phyloP scores from a whole-genome alignment of 2,329 filamentous ascomycete genomes.

The Ascochyta clinopodiicola region DNA sequence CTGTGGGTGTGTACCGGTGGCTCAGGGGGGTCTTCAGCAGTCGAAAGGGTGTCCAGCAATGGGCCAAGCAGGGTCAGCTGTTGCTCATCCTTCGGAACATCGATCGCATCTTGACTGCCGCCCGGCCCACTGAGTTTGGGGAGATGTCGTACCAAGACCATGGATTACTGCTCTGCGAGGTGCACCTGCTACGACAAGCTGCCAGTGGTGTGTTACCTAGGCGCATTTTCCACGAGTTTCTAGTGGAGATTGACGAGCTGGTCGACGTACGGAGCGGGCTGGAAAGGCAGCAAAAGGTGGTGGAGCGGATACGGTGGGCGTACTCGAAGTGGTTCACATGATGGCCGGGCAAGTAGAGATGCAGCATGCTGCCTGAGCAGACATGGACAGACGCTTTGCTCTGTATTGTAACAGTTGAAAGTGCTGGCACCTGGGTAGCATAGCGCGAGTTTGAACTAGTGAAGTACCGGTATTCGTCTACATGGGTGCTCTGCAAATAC shows the following conservation, averaged over 20 bases:
- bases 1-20: conserved; percentile 76
- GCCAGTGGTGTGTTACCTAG: conserved; percentile 72
- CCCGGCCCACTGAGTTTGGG: conserved; percentile 69
- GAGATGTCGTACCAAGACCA: conserved; percentile 91
- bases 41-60: conserved; percentile 70
- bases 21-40: conserved; percentile 72
- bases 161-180: conserved; percentile 86
- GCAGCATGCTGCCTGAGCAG: not conserved
- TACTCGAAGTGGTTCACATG: conserved; percentile 74
- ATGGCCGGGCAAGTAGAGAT: not conserved
- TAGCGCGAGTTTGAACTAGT: no score
- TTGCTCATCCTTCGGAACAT: conserved; percentile 85
- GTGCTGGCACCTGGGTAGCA: not conserved
- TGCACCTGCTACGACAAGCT: conserved; percentile 78
- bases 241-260: conserved; percentile 86
- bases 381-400: not conserved
- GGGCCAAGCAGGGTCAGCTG: conserved; percentile 71
- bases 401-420: not conserved
- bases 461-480: no score
- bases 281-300: conserved; percentile 75
- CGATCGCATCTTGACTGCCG: conserved; percentile 67
- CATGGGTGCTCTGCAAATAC: no score
- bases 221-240: conserved; percentile 80
- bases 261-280: conserved; percentile 80
- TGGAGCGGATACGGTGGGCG: conserved; percentile 87